These are phyloP conservation scores for Ilex aquifolium DNA, from an alignment of 257 asterid genomes.

Conservation along the genomic window DNA sequence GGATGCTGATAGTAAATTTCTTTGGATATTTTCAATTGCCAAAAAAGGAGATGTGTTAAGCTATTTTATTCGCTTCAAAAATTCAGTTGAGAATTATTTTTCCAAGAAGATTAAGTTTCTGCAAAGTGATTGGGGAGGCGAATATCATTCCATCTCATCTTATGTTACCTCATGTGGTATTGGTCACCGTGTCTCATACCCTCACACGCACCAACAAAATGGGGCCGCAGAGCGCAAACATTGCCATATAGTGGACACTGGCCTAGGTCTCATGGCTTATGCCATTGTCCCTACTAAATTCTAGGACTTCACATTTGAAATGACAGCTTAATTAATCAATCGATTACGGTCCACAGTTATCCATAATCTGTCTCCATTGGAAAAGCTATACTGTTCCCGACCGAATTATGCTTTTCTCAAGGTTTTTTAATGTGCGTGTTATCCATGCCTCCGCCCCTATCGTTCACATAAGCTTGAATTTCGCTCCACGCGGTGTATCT, in stretches of 20 bases:
- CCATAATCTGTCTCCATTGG: background rate
- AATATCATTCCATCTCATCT: too few species aligned
- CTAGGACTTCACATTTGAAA: background rate
- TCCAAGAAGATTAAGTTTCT: too few species aligned
- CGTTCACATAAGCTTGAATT: background rate
- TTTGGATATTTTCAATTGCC: too few species aligned
- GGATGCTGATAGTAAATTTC: too few species aligned
- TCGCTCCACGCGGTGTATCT: background rate
- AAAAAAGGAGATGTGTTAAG: too few species aligned
- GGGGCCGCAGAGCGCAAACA: background rate
- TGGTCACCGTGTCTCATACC: too few species aligned
- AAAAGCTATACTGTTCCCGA: background rate
- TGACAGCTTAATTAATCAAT: background rate
- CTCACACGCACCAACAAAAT: background rate
- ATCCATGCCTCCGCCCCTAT: background rate
- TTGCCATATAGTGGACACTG: background rate
- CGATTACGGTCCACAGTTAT: background rate
- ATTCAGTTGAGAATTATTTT: too few species aligned
- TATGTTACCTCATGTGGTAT: too few species aligned
- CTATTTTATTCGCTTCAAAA: too few species aligned
- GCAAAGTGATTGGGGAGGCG: too few species aligned
- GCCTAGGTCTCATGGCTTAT: background rate
- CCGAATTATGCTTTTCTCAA: background rate
- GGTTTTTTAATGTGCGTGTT: background rate
- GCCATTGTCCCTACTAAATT: background rate